Conservation (phyloP, 1,139 yeast genomes). For the Geotrichum bryndzae region DNA sequence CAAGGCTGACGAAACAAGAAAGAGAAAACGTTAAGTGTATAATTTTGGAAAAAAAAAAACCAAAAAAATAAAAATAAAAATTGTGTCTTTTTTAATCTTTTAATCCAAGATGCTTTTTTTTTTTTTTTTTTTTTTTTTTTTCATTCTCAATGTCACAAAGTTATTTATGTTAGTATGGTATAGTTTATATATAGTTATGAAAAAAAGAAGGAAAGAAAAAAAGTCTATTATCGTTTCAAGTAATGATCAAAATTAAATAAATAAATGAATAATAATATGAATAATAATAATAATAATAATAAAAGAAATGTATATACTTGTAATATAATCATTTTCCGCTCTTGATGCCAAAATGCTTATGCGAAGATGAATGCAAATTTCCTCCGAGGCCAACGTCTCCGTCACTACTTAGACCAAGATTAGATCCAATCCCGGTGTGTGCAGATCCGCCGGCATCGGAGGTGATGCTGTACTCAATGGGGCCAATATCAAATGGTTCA, state of each 20-base stretch:
- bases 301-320: background rate
- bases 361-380: slow-evolving; percentile 7
- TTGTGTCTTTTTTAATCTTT: background rate
- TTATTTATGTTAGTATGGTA: no score
- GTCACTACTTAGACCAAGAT: background rate
- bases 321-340: slow-evolving; percentile 7
- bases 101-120: no score
- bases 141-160: no score
- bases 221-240: background rate
- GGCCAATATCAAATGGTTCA: slow-evolving; percentile 8
- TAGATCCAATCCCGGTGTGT: background rate
- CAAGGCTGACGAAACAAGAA: slow-evolving; percentile 14
- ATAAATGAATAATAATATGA: background rate
- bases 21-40: slow-evolving; percentile 16
- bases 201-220: background rate
- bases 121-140: no score
- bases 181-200: no score
- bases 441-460: slow-evolving; percentile 1
- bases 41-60: background rate
- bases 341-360: slow-evolving; percentile 18
- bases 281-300: background rate
- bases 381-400: background rate
- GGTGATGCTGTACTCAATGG: slow-evolving; percentile 12
- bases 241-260: background rate
- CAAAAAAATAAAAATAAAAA: background rate